A percentile compares a stretch with the other conserved stretches of the same genome.
Evolutionary conservation across 192 early-diverging fungal species (phyloP).

Genomic region (Lobosporangium transversale): DNA sequence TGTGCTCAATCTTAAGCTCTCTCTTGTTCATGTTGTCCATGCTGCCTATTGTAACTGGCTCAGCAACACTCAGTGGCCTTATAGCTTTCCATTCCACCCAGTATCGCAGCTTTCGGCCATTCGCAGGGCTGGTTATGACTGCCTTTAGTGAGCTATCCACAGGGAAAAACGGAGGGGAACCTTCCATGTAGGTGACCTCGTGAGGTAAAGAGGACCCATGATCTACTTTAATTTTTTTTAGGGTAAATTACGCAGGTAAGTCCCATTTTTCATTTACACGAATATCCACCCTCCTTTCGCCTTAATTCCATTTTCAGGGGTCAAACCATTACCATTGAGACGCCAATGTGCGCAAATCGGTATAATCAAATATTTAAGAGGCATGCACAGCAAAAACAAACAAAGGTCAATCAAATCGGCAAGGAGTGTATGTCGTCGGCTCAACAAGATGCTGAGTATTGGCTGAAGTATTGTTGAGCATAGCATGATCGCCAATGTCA

Average conservation of each 20-base stretch:
- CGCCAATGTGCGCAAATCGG: background rate
- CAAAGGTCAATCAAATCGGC: constrained; percentile 1
- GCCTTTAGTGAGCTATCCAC: background rate
- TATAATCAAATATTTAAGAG: background rate
- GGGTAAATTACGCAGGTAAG: too few relatives aligned
- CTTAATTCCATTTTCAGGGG: too few relatives aligned
- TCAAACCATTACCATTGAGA: constrained; percentile 10
- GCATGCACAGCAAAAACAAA: background rate
- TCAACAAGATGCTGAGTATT: constrained; percentile 9
- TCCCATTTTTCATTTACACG: too few relatives aligned
- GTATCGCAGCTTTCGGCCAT: constrained; percentile 3
- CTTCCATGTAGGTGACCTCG: too few relatives aligned
- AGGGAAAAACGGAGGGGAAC: too few relatives aligned
- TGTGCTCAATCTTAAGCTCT: too few relatives aligned
- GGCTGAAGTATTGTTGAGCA: constrained; percentile 5
- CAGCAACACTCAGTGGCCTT: background rate
- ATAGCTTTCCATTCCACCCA: constrained; percentile 18
- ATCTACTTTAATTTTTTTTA: too few relatives aligned
- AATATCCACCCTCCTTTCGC: too few relatives aligned
- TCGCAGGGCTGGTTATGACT: background rate
- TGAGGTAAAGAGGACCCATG: too few relatives aligned
- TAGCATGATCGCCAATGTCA: constrained; percentile 8
- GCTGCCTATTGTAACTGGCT: background rate
- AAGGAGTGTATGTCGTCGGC: too few relatives aligned
- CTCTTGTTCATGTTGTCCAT: too few relatives aligned